Percentiles rank a stretch among this genome's conserved stretches.
These are phyloP conservation scores for Rehmannia glutinosa DNA, from an alignment of 257 asterid genomes.

Conservation along the genomic window DNA sequence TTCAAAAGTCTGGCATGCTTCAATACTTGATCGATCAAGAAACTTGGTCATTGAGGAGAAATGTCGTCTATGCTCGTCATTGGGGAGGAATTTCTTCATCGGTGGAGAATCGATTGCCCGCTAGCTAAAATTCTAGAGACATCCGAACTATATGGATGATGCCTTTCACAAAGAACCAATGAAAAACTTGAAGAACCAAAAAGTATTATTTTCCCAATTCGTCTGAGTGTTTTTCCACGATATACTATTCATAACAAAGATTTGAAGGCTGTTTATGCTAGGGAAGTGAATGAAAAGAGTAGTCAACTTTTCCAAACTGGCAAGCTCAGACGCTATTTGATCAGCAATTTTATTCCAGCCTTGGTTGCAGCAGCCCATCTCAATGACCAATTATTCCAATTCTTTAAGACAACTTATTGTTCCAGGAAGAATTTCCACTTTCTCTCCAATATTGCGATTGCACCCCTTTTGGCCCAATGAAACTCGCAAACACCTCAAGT, in stretches of 20 bases:
- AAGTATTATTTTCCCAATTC: neutral
- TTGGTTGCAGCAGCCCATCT: neutral
- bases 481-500: neutral
- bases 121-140: neutral
- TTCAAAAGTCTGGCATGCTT: conserved; percentile 20
- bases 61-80: too few relatives aligned
- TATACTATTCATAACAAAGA: neutral
- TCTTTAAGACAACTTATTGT: neutral
- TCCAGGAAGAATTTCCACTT: neutral
- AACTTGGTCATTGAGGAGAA: too few relatives aligned
- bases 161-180: conserved; percentile 4
- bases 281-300: neutral
- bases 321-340: neutral
- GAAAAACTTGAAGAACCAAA: conserved; percentile 13
- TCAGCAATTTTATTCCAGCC: neutral
- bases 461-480: neutral
- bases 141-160: neutral
- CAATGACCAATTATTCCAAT: neutral
- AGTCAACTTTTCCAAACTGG: neutral
- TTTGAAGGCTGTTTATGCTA: neutral
- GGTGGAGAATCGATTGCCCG: conserved; percentile 5
- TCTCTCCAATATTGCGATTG: too few relatives aligned
- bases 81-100: neutral
- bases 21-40: neutral
- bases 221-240: neutral